Evolutionary conservation across 306 rosid genomes (phyloP).

Genomic region (Prosopis cineraria): DNA sequence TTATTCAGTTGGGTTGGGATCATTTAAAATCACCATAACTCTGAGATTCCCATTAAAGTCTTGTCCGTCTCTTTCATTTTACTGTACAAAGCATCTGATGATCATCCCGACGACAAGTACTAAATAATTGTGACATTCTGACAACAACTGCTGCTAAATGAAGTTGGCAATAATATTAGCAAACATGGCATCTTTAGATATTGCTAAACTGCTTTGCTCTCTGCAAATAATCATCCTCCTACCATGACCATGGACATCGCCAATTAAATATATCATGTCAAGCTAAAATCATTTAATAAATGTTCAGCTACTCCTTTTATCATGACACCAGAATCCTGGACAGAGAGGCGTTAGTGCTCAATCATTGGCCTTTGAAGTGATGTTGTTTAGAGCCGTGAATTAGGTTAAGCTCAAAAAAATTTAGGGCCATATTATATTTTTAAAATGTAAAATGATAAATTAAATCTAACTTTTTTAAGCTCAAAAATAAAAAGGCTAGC

Average conservation of each 20-base stretch:
- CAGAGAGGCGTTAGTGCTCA: too few species aligned
- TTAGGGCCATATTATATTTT: too few species aligned
- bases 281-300: conserved; percentile 14
- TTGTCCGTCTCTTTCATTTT: neutral
- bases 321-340: neutral
- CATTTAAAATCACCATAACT: neutral
- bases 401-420: too few species aligned
- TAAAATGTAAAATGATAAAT: too few species aligned
- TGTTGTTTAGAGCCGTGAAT: too few species aligned
- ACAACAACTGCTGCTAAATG: neutral
- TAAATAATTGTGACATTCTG: conserved; percentile 32
- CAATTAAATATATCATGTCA: conserved; percentile 10
- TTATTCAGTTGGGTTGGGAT: neutral
- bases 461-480: too few species aligned
- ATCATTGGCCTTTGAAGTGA: neutral
- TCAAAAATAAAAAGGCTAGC: too few species aligned
- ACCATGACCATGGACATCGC: neutral
- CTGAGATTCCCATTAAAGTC: neutral
- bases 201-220: neutral
- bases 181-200: neutral
- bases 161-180: conserved; percentile 2
- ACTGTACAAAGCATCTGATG: neutral
- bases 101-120: neutral
- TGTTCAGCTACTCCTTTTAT: neutral
- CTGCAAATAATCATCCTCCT: conserved; percentile 13